A percentile compares a stretch with the other conserved stretches of the same genome.
These are phyloP conservation scores for Corylus americana DNA, from an alignment of 306 rosid species.

Conservation along the genomic window DNA sequence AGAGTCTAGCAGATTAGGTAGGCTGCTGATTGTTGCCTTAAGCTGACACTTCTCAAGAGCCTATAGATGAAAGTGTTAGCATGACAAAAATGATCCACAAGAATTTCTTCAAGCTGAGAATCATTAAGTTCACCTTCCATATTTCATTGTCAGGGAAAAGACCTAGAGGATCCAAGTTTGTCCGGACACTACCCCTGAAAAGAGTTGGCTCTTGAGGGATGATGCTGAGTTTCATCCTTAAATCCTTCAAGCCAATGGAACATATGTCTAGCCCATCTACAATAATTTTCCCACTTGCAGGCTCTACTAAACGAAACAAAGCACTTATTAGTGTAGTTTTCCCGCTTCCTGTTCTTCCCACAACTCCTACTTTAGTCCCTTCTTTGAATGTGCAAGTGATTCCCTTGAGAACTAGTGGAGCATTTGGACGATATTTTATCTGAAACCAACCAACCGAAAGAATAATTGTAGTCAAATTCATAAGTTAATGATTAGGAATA, in stretches of 20 bases:
- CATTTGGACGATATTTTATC: conserved; percentile 65
- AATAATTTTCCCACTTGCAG: conserved; percentile 50
- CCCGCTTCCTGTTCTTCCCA: conserved; percentile 88
- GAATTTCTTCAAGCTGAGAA: background rate
- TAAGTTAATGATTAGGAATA: background rate
- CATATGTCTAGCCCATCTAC: conserved; percentile 67
- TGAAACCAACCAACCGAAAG: conserved; percentile 25
- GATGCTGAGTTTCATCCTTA: conserved; percentile 70
- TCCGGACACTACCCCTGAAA: conserved; percentile 70
- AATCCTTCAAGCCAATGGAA: conserved; percentile 72
- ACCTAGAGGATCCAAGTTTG: conserved; percentile 81
- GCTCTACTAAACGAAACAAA: conserved; percentile 82
- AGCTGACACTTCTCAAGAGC: conserved; percentile 62
- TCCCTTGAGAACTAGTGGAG: conserved; percentile 69
- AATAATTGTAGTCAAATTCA: background rate
- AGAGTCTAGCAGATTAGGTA: conserved; percentile 47
- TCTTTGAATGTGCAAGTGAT: conserved; percentile 67
- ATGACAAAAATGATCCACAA: background rate
- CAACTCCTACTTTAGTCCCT: conserved; percentile 76
- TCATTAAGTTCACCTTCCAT: conserved; percentile 58
- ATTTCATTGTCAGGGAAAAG: conserved; percentile 72
- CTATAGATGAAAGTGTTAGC: conserved; percentile 21
- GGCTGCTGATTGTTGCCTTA: conserved; percentile 38
- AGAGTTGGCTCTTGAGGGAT: conserved; percentile 91
- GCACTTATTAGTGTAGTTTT: conserved; percentile 81